These are phyloP conservation scores for Butyriboletus appendiculatus DNA, from an alignment of 1,284 basidiomycete genomes.

Conservation along the genomic window DNA sequence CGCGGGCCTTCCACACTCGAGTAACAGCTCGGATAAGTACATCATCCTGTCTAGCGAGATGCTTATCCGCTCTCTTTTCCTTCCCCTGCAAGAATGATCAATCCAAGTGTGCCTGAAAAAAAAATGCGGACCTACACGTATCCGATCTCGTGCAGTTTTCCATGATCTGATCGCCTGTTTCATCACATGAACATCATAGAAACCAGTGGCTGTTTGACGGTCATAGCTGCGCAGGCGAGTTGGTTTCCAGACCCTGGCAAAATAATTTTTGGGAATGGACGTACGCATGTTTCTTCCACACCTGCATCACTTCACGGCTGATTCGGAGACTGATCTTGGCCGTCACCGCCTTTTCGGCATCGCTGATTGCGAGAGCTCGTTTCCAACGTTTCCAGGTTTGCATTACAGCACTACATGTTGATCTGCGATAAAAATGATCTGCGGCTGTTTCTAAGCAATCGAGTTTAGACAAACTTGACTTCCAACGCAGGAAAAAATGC, in stretches of 20 bases:
- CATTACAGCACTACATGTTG: conserved; percentile 39
- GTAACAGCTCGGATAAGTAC: conserved; percentile 63
- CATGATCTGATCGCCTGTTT: conserved; percentile 53
- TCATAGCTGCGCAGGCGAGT: conserved; percentile 40
- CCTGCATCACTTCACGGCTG: conserved; percentile 45
- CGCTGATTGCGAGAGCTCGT: conserved; percentile 42
- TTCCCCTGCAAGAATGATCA: conserved; percentile 39
- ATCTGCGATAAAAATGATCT: conserved; percentile 43
- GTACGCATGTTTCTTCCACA: conserved; percentile 61
- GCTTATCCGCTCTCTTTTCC: conserved; percentile 57
- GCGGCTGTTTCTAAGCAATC: conserved; percentile 49
- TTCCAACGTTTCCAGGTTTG: conserved; percentile 59
- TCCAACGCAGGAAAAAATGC: conserved; percentile 55
- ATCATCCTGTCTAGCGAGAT: conserved; percentile 60
- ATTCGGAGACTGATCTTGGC: conserved; percentile 49
- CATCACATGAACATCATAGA: conserved; percentile 45
- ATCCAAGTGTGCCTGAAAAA: conserved; percentile 1
- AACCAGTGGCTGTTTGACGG: conserved; percentile 43
- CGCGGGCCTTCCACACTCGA: conserved; percentile 73
- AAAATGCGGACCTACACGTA: conserved; percentile 45
- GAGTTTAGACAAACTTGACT: conserved; percentile 39
- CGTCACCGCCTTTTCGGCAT: conserved; percentile 45
- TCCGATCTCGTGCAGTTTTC: conserved; percentile 52
- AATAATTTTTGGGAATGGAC: conserved; percentile 24
- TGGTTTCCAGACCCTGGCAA: conserved; percentile 8